Conservation (phyloP, 768 basidiomycete genomes). For the Agaricus blazei region DNA sequence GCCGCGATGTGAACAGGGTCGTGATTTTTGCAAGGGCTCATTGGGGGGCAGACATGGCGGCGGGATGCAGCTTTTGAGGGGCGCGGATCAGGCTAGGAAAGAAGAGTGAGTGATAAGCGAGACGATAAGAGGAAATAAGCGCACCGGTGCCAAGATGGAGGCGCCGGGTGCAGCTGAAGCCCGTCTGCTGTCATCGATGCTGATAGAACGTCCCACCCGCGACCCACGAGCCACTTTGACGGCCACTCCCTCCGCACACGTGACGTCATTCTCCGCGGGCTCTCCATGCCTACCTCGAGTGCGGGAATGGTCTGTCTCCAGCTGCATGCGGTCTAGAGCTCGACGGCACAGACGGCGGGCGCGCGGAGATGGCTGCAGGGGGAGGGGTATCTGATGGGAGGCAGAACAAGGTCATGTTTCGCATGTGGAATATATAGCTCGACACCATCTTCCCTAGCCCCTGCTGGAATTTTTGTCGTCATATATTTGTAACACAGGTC, state of each 20-base stretch:
- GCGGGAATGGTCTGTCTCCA: neutral
- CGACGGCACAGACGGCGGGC: neutral
- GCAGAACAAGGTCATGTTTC: neutral
- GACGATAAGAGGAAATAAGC: conserved; percentile 1
- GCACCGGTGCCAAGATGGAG: conserved; percentile 1
- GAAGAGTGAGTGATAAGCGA: neutral
- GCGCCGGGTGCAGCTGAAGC: neutral
- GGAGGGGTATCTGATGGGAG: too few relatives aligned
- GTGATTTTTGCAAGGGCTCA: neutral
- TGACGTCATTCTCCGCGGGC: conserved; percentile 6
- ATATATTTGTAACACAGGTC: too few relatives aligned
- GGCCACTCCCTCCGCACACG: conserved; percentile 2
- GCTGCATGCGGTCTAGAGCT: neutral
- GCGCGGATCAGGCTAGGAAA: conserved; percentile 10
- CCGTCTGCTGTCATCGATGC: conserved; percentile 6
- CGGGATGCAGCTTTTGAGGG: neutral
- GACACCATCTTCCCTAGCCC: too few relatives aligned
- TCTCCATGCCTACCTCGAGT: neutral
- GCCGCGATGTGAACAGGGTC: conserved; percentile 2
- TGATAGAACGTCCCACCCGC: neutral
- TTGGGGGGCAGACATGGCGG: conserved; percentile 4
- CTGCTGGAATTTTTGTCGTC: too few relatives aligned
- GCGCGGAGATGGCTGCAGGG: too few relatives aligned
- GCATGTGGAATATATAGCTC: too few relatives aligned
- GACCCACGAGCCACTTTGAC: neutral